phyloP scores from a whole-genome alignment of 208 protist genomes.

The Crithidia brevicula region DNA sequence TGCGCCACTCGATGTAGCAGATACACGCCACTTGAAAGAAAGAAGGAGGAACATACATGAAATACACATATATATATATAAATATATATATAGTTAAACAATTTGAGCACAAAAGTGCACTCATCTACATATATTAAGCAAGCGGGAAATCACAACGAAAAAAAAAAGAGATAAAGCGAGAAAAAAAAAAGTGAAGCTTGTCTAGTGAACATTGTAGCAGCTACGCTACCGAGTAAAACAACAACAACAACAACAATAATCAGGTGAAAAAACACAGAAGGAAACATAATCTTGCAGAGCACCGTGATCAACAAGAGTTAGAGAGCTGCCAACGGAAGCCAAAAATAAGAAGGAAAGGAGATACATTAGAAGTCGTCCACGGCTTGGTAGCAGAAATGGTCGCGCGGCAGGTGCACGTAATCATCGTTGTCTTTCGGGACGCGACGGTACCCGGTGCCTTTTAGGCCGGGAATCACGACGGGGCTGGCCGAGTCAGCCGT shows the following conservation, averaged over 20 bases:
- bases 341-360: constrained; percentile 20
- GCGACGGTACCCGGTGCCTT: constrained; percentile 60
- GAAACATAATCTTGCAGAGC: too few relatives aligned
- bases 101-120: background rate
- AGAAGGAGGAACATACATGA: background rate
- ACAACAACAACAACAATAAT: background rate
- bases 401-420: constrained; percentile 74
- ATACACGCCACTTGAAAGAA: background rate
- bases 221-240: too few relatives aligned
- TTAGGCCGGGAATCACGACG: constrained; percentile 57
- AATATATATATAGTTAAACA: background rate
- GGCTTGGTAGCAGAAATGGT: constrained; percentile 67
- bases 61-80: background rate
- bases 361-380: constrained; percentile 57
- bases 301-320: too few relatives aligned
- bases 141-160: background rate
- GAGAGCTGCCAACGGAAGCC: background rate
- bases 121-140: background rate
- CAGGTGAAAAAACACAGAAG: constrained; percentile 1
- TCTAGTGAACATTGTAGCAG: too few relatives aligned
- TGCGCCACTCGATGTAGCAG: too few relatives aligned
- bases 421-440: constrained; percentile 44
- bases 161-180: constrained; percentile 26
- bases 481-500: constrained; percentile 4
- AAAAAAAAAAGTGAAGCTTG: too few relatives aligned